phyloP scores from a whole-genome alignment of 2,329 filamentous ascomycete genomes.

The Aspergillus flavus region DNA sequence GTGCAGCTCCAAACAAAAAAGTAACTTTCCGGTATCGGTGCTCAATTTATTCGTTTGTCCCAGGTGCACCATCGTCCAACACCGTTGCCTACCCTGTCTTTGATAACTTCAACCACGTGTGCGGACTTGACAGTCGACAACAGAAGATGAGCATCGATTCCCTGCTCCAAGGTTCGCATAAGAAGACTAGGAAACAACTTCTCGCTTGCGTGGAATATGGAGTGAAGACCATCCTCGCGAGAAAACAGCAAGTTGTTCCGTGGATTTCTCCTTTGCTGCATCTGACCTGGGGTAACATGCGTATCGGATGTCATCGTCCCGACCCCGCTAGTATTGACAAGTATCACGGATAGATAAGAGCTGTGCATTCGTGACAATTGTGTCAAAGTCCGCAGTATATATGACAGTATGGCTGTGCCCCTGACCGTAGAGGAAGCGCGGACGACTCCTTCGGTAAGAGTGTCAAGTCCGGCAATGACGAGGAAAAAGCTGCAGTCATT shows the following conservation, averaged over 20 bases:
- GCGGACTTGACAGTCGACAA: slow-evolving; percentile 31
- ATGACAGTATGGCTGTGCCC: slow-evolving; percentile 36
- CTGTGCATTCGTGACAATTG: slow-evolving; percentile 33
- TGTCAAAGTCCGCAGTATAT: slow-evolving; percentile 37
- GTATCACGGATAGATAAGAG: slow-evolving; percentile 34
- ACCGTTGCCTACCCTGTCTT: slow-evolving; percentile 39
- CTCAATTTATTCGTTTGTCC: slow-evolving; percentile 11
- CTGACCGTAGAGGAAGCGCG: slow-evolving; percentile 40
- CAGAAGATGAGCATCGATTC: slow-evolving; percentile 43
- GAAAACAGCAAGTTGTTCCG: slow-evolving; percentile 1
- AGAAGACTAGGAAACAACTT: slow-evolving; percentile 33
- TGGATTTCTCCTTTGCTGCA: neutral
- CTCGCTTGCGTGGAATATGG: slow-evolving; percentile 27
- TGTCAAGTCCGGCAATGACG: slow-evolving; percentile 41
- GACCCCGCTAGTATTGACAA: slow-evolving; percentile 41
- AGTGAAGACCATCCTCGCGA: slow-evolving; percentile 28
- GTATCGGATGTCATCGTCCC: slow-evolving; percentile 15
- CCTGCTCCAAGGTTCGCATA: slow-evolving; percentile 41
- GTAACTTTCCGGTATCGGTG: neutral
- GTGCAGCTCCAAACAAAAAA: neutral
- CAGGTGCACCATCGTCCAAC: slow-evolving; percentile 43
- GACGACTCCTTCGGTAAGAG: slow-evolving; percentile 39
- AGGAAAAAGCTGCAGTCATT: slow-evolving; percentile 22
- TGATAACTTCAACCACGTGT: slow-evolving; percentile 41
- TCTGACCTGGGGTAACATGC: neutral